phyloP scores from a whole-genome alignment of 192 early-diverging fungal genomes.

The Powellomyces hirtus region DNA sequence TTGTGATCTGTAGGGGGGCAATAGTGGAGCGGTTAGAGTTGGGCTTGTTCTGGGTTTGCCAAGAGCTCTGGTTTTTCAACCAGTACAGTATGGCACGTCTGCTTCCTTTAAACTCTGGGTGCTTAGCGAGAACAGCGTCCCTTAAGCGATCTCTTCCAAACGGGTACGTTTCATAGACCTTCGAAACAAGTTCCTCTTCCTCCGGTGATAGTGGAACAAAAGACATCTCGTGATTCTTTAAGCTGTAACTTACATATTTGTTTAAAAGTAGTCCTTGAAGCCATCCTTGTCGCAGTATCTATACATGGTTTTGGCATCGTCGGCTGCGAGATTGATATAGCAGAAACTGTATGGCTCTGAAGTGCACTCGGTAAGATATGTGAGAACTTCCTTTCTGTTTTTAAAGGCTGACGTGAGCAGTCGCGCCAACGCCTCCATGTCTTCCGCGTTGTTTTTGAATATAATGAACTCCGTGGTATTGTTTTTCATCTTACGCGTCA shows the following conservation, averaged over 20 bases:
- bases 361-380: conserved; percentile 2
- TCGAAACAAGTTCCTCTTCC: background rate
- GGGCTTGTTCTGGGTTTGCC: conserved; percentile 1
- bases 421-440: conserved; percentile 17
- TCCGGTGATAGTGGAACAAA: background rate
- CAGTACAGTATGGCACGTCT: no score
- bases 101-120: no score
- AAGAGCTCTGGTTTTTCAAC: no score
- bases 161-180: background rate
- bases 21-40: background rate
- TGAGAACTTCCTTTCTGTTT: conserved; percentile 8
- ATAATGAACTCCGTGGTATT: conserved; percentile 8
- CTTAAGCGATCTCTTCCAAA: no score
- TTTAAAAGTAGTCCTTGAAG: conserved; percentile 4
- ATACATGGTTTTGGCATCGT: conserved; percentile 1
- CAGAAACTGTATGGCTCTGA: conserved; percentile 4
- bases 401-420: background rate
- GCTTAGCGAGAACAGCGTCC: no score
- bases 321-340: background rate
- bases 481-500: conserved; percentile 16
- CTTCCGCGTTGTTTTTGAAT: conserved; percentile 21
- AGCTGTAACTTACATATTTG: no score
- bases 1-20: background rate
- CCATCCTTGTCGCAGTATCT: background rate
- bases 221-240: conserved; percentile 1